Base-by-base conservation (phyloP, 1,139 yeast species). In the Scheffersomyces stambukii region DNA sequence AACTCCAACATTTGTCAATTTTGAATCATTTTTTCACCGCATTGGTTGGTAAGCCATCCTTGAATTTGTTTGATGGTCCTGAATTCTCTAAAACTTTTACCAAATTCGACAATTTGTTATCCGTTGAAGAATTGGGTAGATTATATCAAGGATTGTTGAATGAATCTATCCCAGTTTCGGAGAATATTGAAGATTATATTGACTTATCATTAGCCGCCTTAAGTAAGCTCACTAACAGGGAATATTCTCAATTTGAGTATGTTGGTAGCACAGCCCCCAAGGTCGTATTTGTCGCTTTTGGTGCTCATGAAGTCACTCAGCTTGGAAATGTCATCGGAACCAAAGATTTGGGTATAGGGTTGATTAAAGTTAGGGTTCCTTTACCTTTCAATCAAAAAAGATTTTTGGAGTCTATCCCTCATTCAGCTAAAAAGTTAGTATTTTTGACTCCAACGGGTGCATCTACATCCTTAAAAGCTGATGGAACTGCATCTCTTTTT, bases 1-100 rank as follows among this genome's bases (percentile, higher is more conserved):
- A 84, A 54, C 70, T 75, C 25, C 94, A 84, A 54, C 76, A 76
- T 43, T 64, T 80, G 41, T 56, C 95, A 16, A 58, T 84, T 25
- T 65, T 85, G 47, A 71, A 89, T 35, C 67, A 80, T 27, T 81
- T 74, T 33, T 60, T 83, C 43, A 77, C 93, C 11, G 44, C 56
- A 3, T 48, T 57, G 35, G 64, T 75, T 21, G 68, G 75, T 19
- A 56, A 62, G 23, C 85, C 91, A 4, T 68, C 81, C 13, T 54
- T 85, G 33, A 79, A 81, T 54, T 65, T 84, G 41, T 83, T 80
- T 51, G 96, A 88, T 50, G 97, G 96, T 24, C 66, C 84, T 10
- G 72, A 77, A 30, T 79, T 77, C 38, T 54, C 78, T 30, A 77
- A 75, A 43, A 71, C 77, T 38, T 72, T 70, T 44, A 60, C 74